A percentile compares a stretch with the other conserved stretches of the same genome.
Conservation (phyloP, 495 filamentous ascomycete species). For the Hyaloscypha finlandica region DNA sequence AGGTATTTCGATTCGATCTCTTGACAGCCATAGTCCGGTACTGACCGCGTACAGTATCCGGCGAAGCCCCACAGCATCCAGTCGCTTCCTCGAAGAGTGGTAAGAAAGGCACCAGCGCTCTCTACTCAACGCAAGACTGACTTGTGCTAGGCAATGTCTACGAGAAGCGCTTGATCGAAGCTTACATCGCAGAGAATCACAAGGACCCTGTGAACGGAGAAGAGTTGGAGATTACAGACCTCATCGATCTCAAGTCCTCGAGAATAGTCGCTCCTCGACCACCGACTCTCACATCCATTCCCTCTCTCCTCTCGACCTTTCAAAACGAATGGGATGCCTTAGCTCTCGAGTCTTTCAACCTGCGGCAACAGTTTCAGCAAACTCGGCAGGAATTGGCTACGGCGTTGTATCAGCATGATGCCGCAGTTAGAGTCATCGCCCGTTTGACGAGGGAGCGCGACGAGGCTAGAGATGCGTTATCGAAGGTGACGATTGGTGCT, state of each 20-base stretch:
- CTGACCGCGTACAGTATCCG: slow-evolving; percentile 68
- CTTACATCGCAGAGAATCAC: slow-evolving; percentile 90
- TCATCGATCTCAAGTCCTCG: slow-evolving; percentile 82
- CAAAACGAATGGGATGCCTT: slow-evolving; percentile 98
- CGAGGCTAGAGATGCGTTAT: slow-evolving; percentile 90
- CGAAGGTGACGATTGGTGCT: slow-evolving; percentile 72
- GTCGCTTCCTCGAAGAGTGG: slow-evolving; percentile 94
- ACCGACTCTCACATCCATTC: slow-evolving; percentile 93
- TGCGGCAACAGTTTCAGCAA: slow-evolving; percentile 84
- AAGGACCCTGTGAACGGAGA: slow-evolving; percentile 93
- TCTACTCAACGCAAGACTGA: slow-evolving; percentile 35
- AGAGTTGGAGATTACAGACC: slow-evolving; percentile 80
- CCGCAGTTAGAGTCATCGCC: slow-evolving; percentile 89
- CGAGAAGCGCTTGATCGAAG: slow-evolving; percentile 92
- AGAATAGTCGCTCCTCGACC: slow-evolving; percentile 85
- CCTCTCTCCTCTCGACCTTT: slow-evolving; percentile 92
- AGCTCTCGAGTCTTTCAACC: slow-evolving; percentile 83
- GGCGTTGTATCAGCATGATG: slow-evolving; percentile 94
- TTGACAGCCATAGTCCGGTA: slow-evolving; percentile 23
- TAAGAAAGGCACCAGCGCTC: slow-evolving; percentile 45
- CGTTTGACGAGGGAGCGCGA: slow-evolving; percentile 86
- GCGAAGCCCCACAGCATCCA: slow-evolving; percentile 92
- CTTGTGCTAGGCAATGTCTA: slow-evolving; percentile 71
- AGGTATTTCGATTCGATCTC: slow-evolving; percentile 36
- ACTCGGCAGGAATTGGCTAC: slow-evolving; percentile 91